Evolutionary conservation across 1,284 basidiomycete genomes (phyloP), one percentile per base, ranked within the genome.

Genomic region (Ceratobasidium sp.): DNA sequence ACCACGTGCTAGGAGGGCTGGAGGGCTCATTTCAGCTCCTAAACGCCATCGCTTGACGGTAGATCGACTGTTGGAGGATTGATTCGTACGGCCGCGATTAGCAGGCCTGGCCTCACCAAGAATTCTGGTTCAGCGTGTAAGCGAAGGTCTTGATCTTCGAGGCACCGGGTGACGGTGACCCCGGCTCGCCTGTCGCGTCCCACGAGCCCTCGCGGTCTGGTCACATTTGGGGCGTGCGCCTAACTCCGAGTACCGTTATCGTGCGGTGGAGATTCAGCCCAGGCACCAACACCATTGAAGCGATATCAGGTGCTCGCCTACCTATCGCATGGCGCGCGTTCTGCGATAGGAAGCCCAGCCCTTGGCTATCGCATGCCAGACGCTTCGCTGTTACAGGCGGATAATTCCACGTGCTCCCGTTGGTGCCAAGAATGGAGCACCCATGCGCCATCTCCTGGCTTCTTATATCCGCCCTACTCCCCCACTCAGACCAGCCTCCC

Each of bases 281-380:
- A 71, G 68, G 68, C 68, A 71, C 68, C 68, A 71, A 71, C 39
- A 29, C 14, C 54, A 2, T 11, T 27, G 56, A 59, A 61, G 56
- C 68, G 56, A 61, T 71, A 71, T 71, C 68, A 71, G 61, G 68
- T 71, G 68, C 68, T 71, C 54, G 43, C 68, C 56, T 59, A 49
- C 68, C 68, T 71, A 71, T 71, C 68, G 43, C 68, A 37, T 49
- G 43, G 27, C n/a, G 22, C 19, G 2, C 27, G 68, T 39, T 29
- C 68, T 61, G 43, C 31, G 56, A 71, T 71, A 31, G 68, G 68
- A 49, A 59, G 68, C 68, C 56, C 56, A 71, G 56, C 68, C 54
- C 56, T 59, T 48, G 22, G 14, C 53, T 41, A 56, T 71, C 54
- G 66, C 54, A 39, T 71, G 66, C 43, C 48, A 13, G 49, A 43